Evolutionary conservation across 2,329 filamentous ascomycete genomes (phyloP).

Genomic region (Aspergillus novoparasiticus): DNA sequence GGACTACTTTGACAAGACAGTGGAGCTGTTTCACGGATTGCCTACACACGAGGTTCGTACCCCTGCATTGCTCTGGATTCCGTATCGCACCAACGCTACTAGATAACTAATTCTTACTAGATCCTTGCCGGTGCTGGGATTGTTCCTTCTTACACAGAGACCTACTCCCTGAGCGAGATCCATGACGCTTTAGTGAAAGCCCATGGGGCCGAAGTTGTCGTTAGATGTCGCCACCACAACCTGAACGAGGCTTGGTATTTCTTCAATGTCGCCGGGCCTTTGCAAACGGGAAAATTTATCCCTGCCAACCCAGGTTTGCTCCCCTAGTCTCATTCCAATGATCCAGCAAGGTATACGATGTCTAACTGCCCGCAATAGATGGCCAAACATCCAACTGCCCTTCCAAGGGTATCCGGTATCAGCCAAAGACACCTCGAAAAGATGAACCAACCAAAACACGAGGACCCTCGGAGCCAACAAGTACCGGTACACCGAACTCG

Average conservation of each 20-base stretch:
- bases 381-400: conserved; percentile 67
- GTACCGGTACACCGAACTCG: conserved; percentile 49
- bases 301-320: conserved; percentile 38
- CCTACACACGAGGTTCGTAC: conserved; percentile 61
- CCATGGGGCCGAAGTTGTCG: conserved; percentile 58
- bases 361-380: conserved; percentile 35
- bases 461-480: conserved; percentile 31
- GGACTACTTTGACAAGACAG: conserved; percentile 69
- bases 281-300: conserved; percentile 40
- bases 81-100: not conserved
- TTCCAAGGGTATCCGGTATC: conserved; percentile 62
- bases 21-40: conserved; percentile 66
- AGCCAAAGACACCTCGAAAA: conserved; percentile 56
- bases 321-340: not conserved
- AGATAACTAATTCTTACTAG: conserved; percentile 26
- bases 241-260: conserved; percentile 64
- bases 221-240: conserved; percentile 56
- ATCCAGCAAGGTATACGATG: not conserved
- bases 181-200: conserved; percentile 58
- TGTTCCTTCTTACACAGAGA: conserved; percentile 53
- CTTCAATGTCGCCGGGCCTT: conserved; percentile 59
- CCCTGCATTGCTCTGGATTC: not conserved
- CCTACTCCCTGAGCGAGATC: conserved; percentile 63
- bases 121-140: conserved; percentile 65
- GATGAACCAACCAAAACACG: conserved; percentile 41